These are phyloP conservation scores for Solanum bulbocastanum DNA, from an alignment of 257 asterid species.

Conservation along the genomic window DNA sequence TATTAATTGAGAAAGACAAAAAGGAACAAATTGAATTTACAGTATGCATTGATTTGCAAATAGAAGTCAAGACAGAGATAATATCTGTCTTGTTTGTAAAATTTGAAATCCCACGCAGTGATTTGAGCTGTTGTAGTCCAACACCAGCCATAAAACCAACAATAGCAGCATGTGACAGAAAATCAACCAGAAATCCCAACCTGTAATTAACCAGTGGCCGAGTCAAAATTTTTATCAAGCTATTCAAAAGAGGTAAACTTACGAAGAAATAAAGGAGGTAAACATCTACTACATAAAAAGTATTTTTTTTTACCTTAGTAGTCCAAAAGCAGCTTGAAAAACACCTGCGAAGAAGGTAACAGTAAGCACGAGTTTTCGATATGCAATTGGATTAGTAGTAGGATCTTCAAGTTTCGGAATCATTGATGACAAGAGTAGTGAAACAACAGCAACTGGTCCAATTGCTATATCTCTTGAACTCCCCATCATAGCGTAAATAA, in stretches of 20 bases:
- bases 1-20: not conserved
- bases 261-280: not conserved
- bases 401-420: constrained; percentile 24
- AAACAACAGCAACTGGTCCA: constrained; percentile 42
- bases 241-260: not conserved
- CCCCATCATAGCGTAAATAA: constrained; percentile 28
- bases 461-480: constrained; percentile 36
- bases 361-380: constrained; percentile 53
- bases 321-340: constrained; percentile 54
- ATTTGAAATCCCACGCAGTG: constrained; percentile 22
- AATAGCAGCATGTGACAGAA: constrained; percentile 38
- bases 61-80: constrained; percentile 23
- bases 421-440: constrained; percentile 27
- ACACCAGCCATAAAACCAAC: constrained; percentile 50
- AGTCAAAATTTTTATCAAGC: not conserved
- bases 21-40: not conserved
- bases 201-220: not conserved
- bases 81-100: constrained; percentile 30
- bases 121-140: constrained; percentile 38
- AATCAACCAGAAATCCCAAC: constrained; percentile 36
- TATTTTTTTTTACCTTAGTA: constrained; percentile 32
- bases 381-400: constrained; percentile 28
- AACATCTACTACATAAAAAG: not conserved
- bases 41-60: constrained; percentile 10
- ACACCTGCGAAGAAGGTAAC: constrained; percentile 59